Conservation (phyloP, 2,329 filamentous ascomycete genomes). For the Dactylella cylindrospora region DNA sequence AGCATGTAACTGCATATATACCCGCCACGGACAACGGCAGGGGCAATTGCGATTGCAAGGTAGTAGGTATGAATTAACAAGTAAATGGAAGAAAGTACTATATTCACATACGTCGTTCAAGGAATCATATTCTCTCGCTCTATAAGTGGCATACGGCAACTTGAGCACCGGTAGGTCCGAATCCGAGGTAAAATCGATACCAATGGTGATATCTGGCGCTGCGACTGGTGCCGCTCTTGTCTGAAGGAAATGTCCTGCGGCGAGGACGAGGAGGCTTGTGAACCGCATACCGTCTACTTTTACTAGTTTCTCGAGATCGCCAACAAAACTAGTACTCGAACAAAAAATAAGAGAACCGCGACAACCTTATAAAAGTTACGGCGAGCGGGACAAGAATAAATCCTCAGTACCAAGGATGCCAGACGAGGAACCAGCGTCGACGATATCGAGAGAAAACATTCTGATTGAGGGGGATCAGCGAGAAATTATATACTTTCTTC, state of each 20-base stretch:
- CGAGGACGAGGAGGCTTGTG: conserved; percentile 17
- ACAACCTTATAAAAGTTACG: conserved; percentile 1
- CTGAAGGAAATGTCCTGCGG: conserved; percentile 17
- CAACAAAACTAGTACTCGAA: conserved; percentile 1
- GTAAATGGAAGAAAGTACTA: neutral
- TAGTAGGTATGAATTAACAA: too few relatives aligned
- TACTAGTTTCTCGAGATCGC: conserved; percentile 16
- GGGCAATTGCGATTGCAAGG: neutral
- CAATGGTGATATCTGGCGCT: conserved; percentile 33
- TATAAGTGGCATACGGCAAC: conserved; percentile 51
- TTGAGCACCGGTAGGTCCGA: conserved; percentile 50
- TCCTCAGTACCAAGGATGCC: conserved; percentile 4
- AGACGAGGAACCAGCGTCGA: conserved; percentile 34
- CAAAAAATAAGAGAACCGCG: conserved; percentile 2
- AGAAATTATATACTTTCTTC: conserved; percentile 42
- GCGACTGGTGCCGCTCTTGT: conserved; percentile 16
- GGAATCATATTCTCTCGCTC: conserved; percentile 50
- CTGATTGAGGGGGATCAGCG: conserved; percentile 21
- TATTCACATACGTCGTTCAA: conserved; percentile 50
- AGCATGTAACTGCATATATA: too few relatives aligned
- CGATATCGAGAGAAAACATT: conserved; percentile 14
- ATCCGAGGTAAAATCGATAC: conserved; percentile 44
- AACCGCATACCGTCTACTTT: too few relatives aligned
- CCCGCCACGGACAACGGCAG: too few relatives aligned
- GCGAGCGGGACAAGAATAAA: conserved; percentile 7